A percentile compares a stretch with the other conserved stretches of the same genome.
phyloP scores from a whole-genome alignment of 2,329 filamentous ascomycete species.

The Colletotrichum zoysiae region DNA sequence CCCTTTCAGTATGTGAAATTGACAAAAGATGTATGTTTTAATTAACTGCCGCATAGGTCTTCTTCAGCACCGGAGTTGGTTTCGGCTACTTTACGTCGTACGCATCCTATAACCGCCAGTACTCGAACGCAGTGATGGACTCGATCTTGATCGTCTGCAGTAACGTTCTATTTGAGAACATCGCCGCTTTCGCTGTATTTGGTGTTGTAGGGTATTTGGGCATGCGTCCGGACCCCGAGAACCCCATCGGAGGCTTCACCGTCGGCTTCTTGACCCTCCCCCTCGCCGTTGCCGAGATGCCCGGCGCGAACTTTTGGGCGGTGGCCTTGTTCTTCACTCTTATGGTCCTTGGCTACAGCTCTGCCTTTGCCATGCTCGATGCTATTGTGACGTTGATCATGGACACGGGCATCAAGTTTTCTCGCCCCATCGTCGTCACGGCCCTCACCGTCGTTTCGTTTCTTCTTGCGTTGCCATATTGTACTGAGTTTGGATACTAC shows the following conservation, averaged over 20 bases:
- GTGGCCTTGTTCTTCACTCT: conserved; percentile 70
- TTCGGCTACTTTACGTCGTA: conserved; percentile 72
- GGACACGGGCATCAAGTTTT: conserved; percentile 63
- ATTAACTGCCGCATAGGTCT: conserved; percentile 52
- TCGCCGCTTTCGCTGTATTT: conserved; percentile 62
- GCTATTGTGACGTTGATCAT: conserved; percentile 66
- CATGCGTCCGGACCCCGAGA: conserved; percentile 52
- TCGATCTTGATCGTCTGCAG: conserved; percentile 66
- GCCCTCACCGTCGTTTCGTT: conserved; percentile 62
- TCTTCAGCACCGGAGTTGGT: conserved; percentile 70
- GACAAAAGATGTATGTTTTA: too few species aligned
- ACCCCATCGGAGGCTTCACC: conserved; percentile 65
- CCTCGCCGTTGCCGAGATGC: conserved; percentile 68
- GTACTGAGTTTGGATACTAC: conserved; percentile 69
- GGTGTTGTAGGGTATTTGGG: conserved; percentile 65
- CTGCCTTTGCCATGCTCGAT: conserved; percentile 71
- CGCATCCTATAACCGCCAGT: conserved; percentile 68
- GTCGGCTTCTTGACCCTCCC: conserved; percentile 71
- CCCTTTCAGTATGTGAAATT: not conserved
- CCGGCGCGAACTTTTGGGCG: conserved; percentile 69
- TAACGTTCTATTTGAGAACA: conserved; percentile 69
- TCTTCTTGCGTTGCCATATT: conserved; percentile 67
- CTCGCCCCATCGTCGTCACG: conserved; percentile 63
- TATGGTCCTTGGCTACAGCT: conserved; percentile 69
- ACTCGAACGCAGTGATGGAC: conserved; percentile 71